Base-by-base conservation (phyloP, 2,329 filamentous ascomycete species). In the Diplocarpon mali region DNA sequence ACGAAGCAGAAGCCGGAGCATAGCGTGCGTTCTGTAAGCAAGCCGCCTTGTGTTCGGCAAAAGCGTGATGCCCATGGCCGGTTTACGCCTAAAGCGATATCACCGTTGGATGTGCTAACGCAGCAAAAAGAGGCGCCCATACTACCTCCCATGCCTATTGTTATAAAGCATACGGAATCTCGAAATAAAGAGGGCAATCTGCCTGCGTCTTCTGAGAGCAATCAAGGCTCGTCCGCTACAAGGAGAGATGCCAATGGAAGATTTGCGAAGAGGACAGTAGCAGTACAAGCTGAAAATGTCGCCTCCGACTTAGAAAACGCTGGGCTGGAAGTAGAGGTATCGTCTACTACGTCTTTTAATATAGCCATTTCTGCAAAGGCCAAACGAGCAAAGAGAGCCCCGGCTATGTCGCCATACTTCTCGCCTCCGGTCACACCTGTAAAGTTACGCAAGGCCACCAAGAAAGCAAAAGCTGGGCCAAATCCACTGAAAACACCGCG, bases 351-450 rank as follows among this genome's bases (percentile, higher is more conserved):
- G 5, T 28, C 8, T 13, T 12, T 14, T 14, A 8, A 38, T 5
- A 12, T 16, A 30, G 35, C n/a, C 13, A 34, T 27, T 38, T 10
- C 39, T 30, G 17, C 31, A 34, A 7, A 9, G n/a, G 44, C 28
- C 16, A 13, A 14, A 11, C 59, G 53, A 46, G n/a, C 42, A 10
- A 56, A 54, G 34, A 50, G 37, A 30, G 46, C 51, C 27, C 56
- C 55, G 27, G 42, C 49, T 10, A 60, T 61, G 41, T 62, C 60
- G 8, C 59, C 58, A 5, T 61, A 59, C 40, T 62, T 62, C 46
- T 29, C 46, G 9, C 39, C 51, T 20, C 48, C 43, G 8, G 29
- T 32, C 11, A 48, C 49, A 38, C 40, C 44, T 29, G 32, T 43
- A 2, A 46, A 49, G 16, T 16, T 17, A 11, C 17, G 24, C 10